Conservation (phyloP, 2,329 filamentous ascomycete species). For the Thermoascus crustaceus region DNA sequence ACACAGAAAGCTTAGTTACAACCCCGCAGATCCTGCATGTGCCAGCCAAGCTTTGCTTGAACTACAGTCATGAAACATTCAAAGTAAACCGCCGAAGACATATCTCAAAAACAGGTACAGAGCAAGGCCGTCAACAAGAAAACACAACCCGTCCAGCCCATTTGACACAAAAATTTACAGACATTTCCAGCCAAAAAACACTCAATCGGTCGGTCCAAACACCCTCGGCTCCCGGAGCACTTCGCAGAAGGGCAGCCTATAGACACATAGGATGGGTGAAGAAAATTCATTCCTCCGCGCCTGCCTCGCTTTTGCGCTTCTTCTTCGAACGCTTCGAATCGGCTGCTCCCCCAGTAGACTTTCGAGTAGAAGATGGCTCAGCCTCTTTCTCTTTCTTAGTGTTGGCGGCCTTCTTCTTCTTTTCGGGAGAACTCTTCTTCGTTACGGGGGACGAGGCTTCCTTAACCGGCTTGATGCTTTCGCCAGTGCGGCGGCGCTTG, state of each 20-base stretch:
- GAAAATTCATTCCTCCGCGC: conserved; percentile 15
- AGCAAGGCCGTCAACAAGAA: too few species aligned
- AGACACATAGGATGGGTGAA: conserved; percentile 6
- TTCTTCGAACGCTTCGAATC: conserved; percentile 34
- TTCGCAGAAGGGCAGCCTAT: conserved; percentile 4
- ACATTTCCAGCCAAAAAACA: too few species aligned
- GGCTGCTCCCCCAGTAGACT: conserved; percentile 16
- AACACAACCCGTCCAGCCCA: too few species aligned
- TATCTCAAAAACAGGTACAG: too few species aligned
- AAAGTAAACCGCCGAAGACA: too few species aligned
- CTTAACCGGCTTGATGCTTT: conserved; percentile 24
- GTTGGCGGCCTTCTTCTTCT: conserved; percentile 20
- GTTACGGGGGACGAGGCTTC: conserved; percentile 23
- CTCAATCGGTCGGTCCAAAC: too few species aligned
- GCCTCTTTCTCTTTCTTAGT: conserved; percentile 26
- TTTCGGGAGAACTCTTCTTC: conserved; percentile 31
- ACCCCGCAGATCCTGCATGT: too few species aligned
- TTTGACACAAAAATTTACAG: too few species aligned
- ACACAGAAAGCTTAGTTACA: too few species aligned
- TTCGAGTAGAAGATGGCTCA: conserved; percentile 18
- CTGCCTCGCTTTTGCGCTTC: conserved; percentile 41
- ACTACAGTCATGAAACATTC: too few species aligned
- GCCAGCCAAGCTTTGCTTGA: too few species aligned
- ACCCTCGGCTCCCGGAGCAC: neutral
- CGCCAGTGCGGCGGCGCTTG: conserved; percentile 38